These are phyloP conservation scores for Talaromyces piceae DNA, from an alignment of 2,329 filamentous ascomycete species.

Conservation along the genomic window DNA sequence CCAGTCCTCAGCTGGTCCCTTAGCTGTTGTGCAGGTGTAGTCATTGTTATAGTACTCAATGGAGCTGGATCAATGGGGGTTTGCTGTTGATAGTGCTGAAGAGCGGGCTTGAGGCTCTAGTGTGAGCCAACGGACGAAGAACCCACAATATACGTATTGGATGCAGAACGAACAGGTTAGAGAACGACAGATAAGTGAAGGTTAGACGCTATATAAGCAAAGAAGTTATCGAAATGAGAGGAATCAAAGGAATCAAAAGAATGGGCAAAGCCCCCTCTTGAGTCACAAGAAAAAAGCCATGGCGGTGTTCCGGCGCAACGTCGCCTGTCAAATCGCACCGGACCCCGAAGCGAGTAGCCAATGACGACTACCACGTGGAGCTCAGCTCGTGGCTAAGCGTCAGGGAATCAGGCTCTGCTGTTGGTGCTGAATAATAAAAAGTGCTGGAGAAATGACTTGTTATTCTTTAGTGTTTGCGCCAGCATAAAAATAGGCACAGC, in stretches of 20 bases:
- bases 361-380: not conserved
- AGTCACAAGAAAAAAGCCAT: not conserved
- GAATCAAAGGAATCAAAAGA: not conserved
- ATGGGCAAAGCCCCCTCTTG: too few relatives aligned
- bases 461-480: too few relatives aligned
- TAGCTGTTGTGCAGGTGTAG: not conserved
- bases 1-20: conserved; percentile 12
- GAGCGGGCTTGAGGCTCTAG: not conserved
- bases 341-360: not conserved
- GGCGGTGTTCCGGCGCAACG: not conserved
- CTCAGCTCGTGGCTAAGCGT: not conserved
- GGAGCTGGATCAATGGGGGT: not conserved
- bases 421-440: not conserved
- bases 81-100: not conserved
- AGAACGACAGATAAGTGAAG: not conserved
- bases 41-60: not conserved
- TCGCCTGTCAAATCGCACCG: not conserved
- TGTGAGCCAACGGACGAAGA: too few relatives aligned
- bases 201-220: not conserved
- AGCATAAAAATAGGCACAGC: too few relatives aligned
- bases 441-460: too few relatives aligned
- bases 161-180: not conserved
- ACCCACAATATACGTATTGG: not conserved
- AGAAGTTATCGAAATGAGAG: not conserved
- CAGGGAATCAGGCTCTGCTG: not conserved